phyloP scores from a whole-genome alignment of 1,284 basidiomycete species.

The Kwoniella shivajii region DNA sequence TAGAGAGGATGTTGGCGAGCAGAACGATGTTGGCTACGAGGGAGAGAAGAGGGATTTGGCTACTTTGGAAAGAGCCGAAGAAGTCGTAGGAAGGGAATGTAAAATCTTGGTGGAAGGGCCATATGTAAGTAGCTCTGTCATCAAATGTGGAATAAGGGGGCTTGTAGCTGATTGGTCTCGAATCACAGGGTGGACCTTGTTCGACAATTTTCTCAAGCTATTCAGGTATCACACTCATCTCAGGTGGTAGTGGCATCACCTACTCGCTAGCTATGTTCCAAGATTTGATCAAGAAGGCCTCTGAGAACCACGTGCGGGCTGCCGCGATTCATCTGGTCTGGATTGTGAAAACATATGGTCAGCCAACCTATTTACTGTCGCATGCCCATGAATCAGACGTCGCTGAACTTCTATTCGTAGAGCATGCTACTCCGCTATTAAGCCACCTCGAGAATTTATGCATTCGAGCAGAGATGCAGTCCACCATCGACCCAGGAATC shows the following conservation, averaged over 20 bases:
- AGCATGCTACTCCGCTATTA: slow-evolving; percentile 4
- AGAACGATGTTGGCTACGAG: neutral
- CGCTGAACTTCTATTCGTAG: neutral
- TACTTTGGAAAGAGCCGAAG: neutral
- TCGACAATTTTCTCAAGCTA: slow-evolving; percentile 8
- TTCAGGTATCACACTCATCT: slow-evolving; percentile 8
- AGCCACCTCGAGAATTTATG: slow-evolving; percentile 2
- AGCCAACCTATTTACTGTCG: neutral
- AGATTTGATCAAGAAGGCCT: slow-evolving; percentile 12
- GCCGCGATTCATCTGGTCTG: slow-evolving; percentile 10
- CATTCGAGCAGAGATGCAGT: slow-evolving; percentile 3
- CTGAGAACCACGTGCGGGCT: slow-evolving; percentile 7
- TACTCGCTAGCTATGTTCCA: slow-evolving; percentile 10
- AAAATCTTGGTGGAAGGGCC: slow-evolving; percentile 13
- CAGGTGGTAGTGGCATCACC: slow-evolving; percentile 13
- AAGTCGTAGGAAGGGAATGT: slow-evolving; percentile 5
- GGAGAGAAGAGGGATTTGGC: slow-evolving; percentile 2
- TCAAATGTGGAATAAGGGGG: too few species aligned
- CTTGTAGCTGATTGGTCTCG: neutral
- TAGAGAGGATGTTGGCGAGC: neutral
- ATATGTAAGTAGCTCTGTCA: slow-evolving; percentile 3
- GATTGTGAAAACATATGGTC: slow-evolving; percentile 13
- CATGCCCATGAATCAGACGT: neutral
- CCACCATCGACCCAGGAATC: neutral
- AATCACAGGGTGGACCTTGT: slow-evolving; percentile 10